These are phyloP conservation scores for Nitzschia putrida DNA, from an alignment of 108 stramenopile species.

Conservation along the genomic window DNA sequence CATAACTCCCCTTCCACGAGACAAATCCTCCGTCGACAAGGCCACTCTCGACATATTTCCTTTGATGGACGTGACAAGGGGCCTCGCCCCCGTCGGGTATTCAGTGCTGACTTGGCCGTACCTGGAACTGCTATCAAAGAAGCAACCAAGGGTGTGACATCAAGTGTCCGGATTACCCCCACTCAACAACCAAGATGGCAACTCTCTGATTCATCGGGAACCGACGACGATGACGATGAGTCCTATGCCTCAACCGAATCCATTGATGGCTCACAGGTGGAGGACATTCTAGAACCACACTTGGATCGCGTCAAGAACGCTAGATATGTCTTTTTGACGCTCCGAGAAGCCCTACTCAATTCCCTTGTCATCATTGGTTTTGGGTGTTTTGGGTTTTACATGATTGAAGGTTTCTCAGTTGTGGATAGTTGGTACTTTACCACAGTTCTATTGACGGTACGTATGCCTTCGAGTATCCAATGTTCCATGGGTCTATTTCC, in stretches of 20 bases:
- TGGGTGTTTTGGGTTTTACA: slow-evolving; percentile 82
- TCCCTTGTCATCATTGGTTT: slow-evolving; percentile 77
- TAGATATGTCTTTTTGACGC: slow-evolving; percentile 79
- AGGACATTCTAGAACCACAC: slow-evolving; percentile 31
- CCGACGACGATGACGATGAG: slow-evolving; percentile 19
- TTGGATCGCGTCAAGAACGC: slow-evolving; percentile 59
- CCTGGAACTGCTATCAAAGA: slow-evolving; percentile 13
- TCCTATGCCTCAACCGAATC: slow-evolving; percentile 34
- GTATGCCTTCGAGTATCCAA: slow-evolving; percentile 1
- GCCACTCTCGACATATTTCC: slow-evolving; percentile 50
- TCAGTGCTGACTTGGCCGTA: slow-evolving; percentile 15
- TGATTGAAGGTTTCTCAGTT: slow-evolving; percentile 72
- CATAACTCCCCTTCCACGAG: slow-evolving; percentile 3
- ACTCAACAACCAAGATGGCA: slow-evolving; percentile 1
- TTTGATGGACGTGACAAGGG: slow-evolving; percentile 29
- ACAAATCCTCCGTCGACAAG: slow-evolving; percentile 1
- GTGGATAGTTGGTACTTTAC: slow-evolving; percentile 74
- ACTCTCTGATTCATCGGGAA: not conserved
- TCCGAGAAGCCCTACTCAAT: slow-evolving; percentile 76
- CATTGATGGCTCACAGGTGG: slow-evolving; percentile 7
- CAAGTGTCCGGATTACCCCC: not conserved
- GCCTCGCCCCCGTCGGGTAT: not conserved
- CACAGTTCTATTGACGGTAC: slow-evolving; percentile 70
- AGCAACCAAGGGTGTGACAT: too few species aligned
- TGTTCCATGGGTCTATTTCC: not conserved